phyloP scores from a whole-genome alignment of 768 basidiomycete species.

The Tricholoma bakamatsutake region DNA sequence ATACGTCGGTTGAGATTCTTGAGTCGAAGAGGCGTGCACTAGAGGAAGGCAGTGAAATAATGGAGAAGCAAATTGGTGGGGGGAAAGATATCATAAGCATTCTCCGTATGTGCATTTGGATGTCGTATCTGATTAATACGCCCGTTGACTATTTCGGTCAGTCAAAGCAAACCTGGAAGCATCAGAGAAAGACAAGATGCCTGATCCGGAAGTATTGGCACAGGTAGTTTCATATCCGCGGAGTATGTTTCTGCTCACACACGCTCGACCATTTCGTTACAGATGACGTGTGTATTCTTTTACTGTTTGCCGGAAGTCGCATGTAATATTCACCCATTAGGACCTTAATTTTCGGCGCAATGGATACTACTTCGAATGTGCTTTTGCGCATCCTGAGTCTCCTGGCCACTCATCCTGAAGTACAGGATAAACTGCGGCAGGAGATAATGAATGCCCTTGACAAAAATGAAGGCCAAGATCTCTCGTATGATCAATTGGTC shows the following conservation, averaged over 20 bases:
- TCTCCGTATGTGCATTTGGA: conserved; percentile 9
- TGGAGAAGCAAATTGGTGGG: neutral
- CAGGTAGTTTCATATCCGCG: conserved; percentile 16
- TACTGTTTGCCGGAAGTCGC: neutral
- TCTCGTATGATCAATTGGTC: conserved; percentile 18
- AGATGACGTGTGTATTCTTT: conserved; percentile 13
- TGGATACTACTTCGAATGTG: conserved; percentile 29
- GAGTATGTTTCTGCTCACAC: neutral
- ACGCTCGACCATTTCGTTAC: neutral
- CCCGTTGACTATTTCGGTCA: conserved; percentile 5
- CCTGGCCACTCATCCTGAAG: conserved; percentile 23
- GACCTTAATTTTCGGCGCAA: conserved; percentile 26
- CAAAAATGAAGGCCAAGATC: conserved; percentile 5
- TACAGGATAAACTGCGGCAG: conserved; percentile 24
- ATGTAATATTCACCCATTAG: conserved; percentile 11
- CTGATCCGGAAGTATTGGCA: conserved; percentile 23
- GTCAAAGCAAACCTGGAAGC: conserved; percentile 27
- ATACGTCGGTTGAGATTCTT: neutral
- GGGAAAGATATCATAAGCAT: conserved; percentile 19
- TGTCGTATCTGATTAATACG: neutral
- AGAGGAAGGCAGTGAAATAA: neutral
- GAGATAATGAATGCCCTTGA: conserved; percentile 18
- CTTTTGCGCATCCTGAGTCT: conserved; percentile 23
- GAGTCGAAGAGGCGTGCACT: neutral
- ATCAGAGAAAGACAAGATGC: conserved; percentile 21